These are phyloP conservation scores for Moesziomyces sp. DNA, from an alignment of 1,284 basidiomycete genomes.

Conservation along the genomic window DNA sequence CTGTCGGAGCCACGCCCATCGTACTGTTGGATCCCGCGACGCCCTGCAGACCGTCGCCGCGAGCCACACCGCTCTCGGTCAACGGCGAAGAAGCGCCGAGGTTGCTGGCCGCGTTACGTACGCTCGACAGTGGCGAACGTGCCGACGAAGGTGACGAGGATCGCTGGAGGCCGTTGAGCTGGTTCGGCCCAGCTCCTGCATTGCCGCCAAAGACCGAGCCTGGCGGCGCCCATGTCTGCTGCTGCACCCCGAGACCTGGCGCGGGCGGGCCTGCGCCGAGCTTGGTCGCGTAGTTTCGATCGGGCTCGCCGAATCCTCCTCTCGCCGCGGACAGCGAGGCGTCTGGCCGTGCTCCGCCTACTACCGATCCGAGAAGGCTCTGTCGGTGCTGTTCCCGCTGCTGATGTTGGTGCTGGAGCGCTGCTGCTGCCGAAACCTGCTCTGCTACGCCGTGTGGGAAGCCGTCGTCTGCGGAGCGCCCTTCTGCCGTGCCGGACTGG, in stretches of 20 bases:
- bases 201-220: constrained; percentile 34
- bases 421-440: constrained; percentile 60
- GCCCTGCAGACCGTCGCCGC: constrained; percentile 18
- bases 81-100: constrained; percentile 40
- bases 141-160: constrained; percentile 44
- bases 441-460: constrained; percentile 50
- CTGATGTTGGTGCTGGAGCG: constrained; percentile 59
- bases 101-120: constrained; percentile 36
- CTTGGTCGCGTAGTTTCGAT: constrained; percentile 58
- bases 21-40: constrained; percentile 8
- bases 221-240: constrained; percentile 51
- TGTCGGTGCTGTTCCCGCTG: constrained; percentile 58
- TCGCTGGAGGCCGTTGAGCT: constrained; percentile 45
- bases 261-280: constrained; percentile 41
- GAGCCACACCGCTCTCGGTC: constrained; percentile 37
- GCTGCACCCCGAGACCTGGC: constrained; percentile 41
- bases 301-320: constrained; percentile 59
- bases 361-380: constrained; percentile 45
- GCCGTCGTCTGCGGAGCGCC: constrained; percentile 37
- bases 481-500: constrained; percentile 34
- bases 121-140: constrained; percentile 39
- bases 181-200: constrained; percentile 29
- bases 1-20: constrained; percentile 18
- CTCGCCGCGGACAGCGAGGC: constrained; percentile 57
- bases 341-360: constrained; percentile 34